Conservation (phyloP, 1,139 yeast genomes). For the Eremothecium sinecaudum region DNA sequence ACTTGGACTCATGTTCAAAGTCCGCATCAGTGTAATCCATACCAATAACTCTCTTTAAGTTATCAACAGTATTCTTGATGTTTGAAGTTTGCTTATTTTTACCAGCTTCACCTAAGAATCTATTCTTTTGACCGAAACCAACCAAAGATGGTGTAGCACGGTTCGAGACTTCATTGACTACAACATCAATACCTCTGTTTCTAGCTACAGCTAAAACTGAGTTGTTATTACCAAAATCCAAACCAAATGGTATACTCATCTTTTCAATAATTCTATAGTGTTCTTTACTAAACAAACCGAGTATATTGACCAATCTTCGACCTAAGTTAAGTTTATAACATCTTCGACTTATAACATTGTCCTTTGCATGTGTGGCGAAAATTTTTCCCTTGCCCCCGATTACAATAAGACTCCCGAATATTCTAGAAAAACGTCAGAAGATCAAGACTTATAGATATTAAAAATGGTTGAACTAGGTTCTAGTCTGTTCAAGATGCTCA, state of each 20-base stretch:
- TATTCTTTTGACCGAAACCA: conserved; percentile 82
- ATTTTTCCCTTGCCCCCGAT: neutral
- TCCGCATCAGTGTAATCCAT: conserved; percentile 70
- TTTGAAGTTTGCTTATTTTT: conserved; percentile 94
- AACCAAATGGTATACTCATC: conserved; percentile 91
- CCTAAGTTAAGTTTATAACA: no score
- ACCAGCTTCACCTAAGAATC: conserved; percentile 92
- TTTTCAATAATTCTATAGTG: no score
- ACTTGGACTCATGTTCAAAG: conserved; percentile 63
- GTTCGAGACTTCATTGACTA: conserved; percentile 97
- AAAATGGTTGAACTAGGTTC: no score
- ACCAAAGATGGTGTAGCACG: conserved; percentile 92
- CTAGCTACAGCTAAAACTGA: conserved; percentile 96
- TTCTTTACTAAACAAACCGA: no score
- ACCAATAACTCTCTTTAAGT: conserved; percentile 86
- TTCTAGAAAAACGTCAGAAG: neutral
- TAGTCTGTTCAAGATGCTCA: no score
- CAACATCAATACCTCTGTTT: conserved; percentile 96
- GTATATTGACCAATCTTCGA: no score
- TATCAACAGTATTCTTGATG: conserved; percentile 91
- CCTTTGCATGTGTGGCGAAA: neutral
- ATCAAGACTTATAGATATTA: neutral
- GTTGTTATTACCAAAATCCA: conserved; percentile 93
- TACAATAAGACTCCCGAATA: neutral
- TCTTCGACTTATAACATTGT: no score